Percentiles rank a stretch among this genome's conserved stretches.
Conservation (phyloP, 2,329 filamentous ascomycete species). For the Trichophyton benhamiae region DNA sequence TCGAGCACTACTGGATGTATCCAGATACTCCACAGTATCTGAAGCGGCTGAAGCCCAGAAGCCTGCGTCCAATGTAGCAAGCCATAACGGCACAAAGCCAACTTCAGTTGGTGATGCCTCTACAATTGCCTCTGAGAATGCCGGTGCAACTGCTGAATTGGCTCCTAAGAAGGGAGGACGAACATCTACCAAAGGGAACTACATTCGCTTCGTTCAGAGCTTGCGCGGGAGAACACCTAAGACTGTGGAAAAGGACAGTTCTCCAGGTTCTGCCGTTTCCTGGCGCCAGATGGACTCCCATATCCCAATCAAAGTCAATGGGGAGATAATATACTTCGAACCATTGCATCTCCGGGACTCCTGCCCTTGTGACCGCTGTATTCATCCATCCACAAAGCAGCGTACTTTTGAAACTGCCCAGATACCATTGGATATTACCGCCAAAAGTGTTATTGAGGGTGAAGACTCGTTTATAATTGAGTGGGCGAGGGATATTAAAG, state of each 20-base stretch:
- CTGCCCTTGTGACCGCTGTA: slow-evolving; percentile 43
- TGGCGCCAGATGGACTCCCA: not conserved
- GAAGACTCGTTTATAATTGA: slow-evolving; percentile 36
- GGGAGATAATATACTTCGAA: not conserved
- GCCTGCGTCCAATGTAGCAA: not conserved
- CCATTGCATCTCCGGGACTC: slow-evolving; percentile 39
- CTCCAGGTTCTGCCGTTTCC: not conserved
- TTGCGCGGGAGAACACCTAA: not conserved
- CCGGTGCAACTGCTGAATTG: not conserved
- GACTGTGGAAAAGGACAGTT: not conserved
- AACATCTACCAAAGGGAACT: not conserved
- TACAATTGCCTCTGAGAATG: not conserved
- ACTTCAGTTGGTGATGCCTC: not conserved
- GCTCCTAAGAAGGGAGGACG: not conserved
- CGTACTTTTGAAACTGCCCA: slow-evolving; percentile 54
- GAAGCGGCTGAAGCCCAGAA: not conserved
- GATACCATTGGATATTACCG: slow-evolving; percentile 41
- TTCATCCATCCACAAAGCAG: slow-evolving; percentile 48
- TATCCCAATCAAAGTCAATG: not conserved
- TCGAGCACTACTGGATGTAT: not conserved
- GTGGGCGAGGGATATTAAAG: slow-evolving; percentile 49
- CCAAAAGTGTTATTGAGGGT: slow-evolving; percentile 27
- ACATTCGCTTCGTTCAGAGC: not conserved
- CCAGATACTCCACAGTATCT: not conserved
- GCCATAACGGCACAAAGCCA: not conserved